Conservation (phyloP, 805 yeast genomes). For the Suhomyces xylopsoci region DNA sequence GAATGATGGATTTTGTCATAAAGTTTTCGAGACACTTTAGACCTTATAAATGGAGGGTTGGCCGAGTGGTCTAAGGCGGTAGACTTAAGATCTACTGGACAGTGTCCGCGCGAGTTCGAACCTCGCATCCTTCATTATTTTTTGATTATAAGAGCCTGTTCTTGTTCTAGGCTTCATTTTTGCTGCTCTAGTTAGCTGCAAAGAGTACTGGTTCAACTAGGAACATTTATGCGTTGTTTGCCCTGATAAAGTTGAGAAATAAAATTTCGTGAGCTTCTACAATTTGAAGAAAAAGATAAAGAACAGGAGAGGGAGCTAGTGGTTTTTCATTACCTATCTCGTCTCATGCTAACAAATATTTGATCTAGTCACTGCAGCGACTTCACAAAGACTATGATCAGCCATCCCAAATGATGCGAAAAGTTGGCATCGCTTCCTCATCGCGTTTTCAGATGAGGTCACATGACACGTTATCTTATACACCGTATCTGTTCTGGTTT, state of each 20-base stretch:
- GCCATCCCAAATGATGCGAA: not conserved
- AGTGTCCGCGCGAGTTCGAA: conserved; percentile 53
- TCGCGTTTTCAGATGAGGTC: not conserved
- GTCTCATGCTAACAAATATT: not conserved
- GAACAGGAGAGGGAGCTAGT: not conserved
- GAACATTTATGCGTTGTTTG: not conserved
- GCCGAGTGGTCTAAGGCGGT: conserved; percentile 55
- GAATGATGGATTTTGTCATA: conserved; percentile 1
- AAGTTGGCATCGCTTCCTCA: not conserved
- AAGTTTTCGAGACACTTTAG: not conserved
- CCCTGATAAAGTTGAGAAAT: not conserved
- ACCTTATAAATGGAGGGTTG: conserved; percentile 38
- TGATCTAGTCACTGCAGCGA: not conserved
- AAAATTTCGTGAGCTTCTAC: not conserved
- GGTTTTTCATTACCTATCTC: too few species aligned
- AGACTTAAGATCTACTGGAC: conserved; percentile 51
- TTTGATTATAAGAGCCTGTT: conserved; percentile 11
- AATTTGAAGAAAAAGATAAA: not conserved
- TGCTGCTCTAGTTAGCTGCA: not conserved
- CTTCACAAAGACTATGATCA: not conserved
- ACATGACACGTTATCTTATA: not conserved
- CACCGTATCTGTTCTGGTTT: not conserved
- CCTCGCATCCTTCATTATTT: conserved; percentile 49
- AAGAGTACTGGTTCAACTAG: not conserved
- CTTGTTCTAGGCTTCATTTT: not conserved